phyloP scores from a whole-genome alignment of 1,284 basidiomycete species.

The Ustilago curta region DNA sequence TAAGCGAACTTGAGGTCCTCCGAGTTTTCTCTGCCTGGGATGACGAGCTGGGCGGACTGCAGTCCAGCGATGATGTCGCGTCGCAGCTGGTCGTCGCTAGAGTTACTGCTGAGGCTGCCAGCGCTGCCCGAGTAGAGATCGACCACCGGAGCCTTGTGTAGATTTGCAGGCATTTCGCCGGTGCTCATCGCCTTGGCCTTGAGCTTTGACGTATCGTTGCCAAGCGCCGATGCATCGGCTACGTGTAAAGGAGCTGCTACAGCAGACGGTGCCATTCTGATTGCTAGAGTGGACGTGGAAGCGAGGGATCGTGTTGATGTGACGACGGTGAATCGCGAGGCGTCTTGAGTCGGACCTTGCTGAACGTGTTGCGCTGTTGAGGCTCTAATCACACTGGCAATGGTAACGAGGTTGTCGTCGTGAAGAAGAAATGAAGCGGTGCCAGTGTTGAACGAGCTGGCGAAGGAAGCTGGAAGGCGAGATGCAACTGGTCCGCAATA shows the following conservation, averaged over 20 bases:
- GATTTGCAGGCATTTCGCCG: constrained; percentile 3
- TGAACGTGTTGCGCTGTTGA: background rate
- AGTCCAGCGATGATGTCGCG: constrained; percentile 54
- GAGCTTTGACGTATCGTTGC: constrained; percentile 11
- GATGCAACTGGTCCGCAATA: background rate
- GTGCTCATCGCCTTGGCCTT: constrained; percentile 6
- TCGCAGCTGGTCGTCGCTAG: constrained; percentile 45
- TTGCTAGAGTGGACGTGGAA: background rate
- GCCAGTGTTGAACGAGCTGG: constrained; percentile 6
- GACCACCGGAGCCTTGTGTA: constrained; percentile 36
- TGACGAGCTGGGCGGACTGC: constrained; percentile 42
- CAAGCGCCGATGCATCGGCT: background rate
- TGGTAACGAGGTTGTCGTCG: background rate
- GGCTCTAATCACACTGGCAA: background rate
- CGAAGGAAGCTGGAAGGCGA: background rate
- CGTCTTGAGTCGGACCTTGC: background rate
- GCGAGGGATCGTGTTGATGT: background rate
- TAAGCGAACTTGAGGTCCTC: constrained; percentile 54
- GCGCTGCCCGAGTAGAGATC: constrained; percentile 59
- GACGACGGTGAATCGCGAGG: background rate
- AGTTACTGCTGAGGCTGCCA: constrained; percentile 38
- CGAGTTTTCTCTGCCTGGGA: constrained; percentile 45
- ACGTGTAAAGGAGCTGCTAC: constrained; percentile 11
- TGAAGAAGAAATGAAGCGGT: background rate
- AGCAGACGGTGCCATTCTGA: constrained; percentile 38